Base-by-base conservation (phyloP, 2,329 filamentous ascomycete genomes). In the Aspergillus terreus region DNA sequence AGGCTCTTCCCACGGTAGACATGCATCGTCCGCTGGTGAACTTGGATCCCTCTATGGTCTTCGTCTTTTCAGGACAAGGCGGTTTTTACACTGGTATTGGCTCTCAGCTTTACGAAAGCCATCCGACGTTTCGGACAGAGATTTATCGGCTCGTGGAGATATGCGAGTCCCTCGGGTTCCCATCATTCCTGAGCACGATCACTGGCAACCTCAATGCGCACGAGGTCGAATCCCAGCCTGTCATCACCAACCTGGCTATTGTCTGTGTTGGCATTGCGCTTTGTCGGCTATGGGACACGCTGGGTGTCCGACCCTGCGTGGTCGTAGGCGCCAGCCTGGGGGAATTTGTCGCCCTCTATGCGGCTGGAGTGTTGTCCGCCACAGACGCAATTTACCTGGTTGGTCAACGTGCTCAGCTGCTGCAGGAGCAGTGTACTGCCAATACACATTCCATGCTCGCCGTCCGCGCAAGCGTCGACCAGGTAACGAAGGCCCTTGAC, bases 401-500 rank as follows among this genome's bases (percentile, higher is more conserved):
- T 21, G 88, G 87, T 32, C 67, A 75, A 44, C 82, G 88, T 52
- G 88, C 88, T 5, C 74, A 81, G 61, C 75, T 91, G 4, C 75
- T 91, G 3, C 78, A 84, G 42, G 74, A 82, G 49, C 80, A 81
- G 57, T 91, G 87, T 73, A 83, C 79, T 15, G 75, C 79, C 11
- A 81, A 83, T 52, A 87, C 82, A 1, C 87, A 91, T 60, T 78
- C 78, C 30, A 87, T 87, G 84, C 66, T 87, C 23, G 81, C 82
- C 12, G 79, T 86, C 0, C 65, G 67, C n/a, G 72, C 65, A 1
- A 63, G 70, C 0, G 71, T 78, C 10, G 53, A 50, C 50, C 41
- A 58, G 44, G 56, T 68, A 84, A 52, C 76, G 42, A 76, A 80
- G 15, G n/a, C 5, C 4, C 12, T 23, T 74, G 58, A 76, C 76